A percentile compares a stretch with the other conserved stretches of the same genome.
These are phyloP conservation scores for Talaromyces pinophilus DNA, from an alignment of 2,329 filamentous ascomycete species.

Conservation along the genomic window DNA sequence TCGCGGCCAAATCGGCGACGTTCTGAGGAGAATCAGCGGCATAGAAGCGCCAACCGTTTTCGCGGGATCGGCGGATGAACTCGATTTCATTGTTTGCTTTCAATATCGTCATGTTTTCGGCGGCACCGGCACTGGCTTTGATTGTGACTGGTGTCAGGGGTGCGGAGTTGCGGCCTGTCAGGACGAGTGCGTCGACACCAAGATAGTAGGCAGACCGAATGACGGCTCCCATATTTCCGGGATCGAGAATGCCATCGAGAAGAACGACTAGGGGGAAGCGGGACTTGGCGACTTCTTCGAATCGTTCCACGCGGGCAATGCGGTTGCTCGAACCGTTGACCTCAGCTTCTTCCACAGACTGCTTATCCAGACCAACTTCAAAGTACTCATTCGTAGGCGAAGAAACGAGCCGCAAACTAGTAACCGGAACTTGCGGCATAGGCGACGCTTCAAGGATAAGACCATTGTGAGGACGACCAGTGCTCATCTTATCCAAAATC, in stretches of 20 bases:
- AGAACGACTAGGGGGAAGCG: slow-evolving; percentile 47
- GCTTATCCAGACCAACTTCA: slow-evolving; percentile 61
- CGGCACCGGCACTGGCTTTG: slow-evolving; percentile 85
- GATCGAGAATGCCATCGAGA: slow-evolving; percentile 63
- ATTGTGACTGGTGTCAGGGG: slow-evolving; percentile 74
- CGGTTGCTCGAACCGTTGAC: slow-evolving; percentile 68
- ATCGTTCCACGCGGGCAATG: slow-evolving; percentile 44
- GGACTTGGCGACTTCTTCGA: slow-evolving; percentile 24
- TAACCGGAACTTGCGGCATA: slow-evolving; percentile 70
- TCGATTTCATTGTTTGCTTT: slow-evolving; percentile 64
- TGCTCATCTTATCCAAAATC: slow-evolving; percentile 80
- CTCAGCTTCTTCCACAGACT: slow-evolving; percentile 70
- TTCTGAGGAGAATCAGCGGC: slow-evolving; percentile 62
- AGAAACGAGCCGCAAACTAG: slow-evolving; percentile 56
- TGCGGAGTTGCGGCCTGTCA: slow-evolving; percentile 73
- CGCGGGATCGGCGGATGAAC: slow-evolving; percentile 69
- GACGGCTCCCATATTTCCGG: slow-evolving; percentile 87
- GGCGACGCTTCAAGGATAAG: slow-evolving; percentile 84
- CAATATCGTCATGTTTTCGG: slow-evolving; percentile 76
- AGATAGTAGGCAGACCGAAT: slow-evolving; percentile 86
- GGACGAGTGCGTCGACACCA: slow-evolving; percentile 79
- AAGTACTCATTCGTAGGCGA: slow-evolving; percentile 55
- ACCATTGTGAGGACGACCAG: slow-evolving; percentile 83
- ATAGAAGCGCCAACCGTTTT: slow-evolving; percentile 79
- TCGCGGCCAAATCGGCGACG: slow-evolving; percentile 24